Percentiles rank a stretch among this genome's conserved stretches.
These are phyloP conservation scores for Rhynchosporium graminicola DNA, from an alignment of 2,329 filamentous ascomycete species.

Conservation along the genomic window DNA sequence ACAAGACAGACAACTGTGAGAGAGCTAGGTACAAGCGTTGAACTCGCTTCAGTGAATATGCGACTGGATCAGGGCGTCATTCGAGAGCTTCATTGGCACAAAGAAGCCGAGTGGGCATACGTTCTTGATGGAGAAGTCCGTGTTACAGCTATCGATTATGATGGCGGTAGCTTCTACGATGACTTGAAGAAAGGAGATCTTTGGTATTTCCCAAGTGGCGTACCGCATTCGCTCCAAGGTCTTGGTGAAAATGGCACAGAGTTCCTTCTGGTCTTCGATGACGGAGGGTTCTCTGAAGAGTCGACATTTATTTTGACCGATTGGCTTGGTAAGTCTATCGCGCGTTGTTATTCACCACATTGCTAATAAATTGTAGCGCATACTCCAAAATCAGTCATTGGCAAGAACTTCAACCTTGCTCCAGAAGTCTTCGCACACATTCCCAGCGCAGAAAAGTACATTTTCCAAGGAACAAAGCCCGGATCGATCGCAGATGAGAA, in stretches of 20 bases:
- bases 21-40: constrained; percentile 63
- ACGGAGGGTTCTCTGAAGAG: constrained; percentile 58
- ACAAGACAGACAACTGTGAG: constrained; percentile 70
- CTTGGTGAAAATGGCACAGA: constrained; percentile 66
- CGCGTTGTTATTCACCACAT: constrained; percentile 62
- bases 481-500: constrained; percentile 65
- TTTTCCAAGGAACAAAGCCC: constrained; percentile 70
- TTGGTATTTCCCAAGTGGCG: constrained; percentile 78
- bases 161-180: constrained; percentile 77
- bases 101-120: constrained; percentile 77
- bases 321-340: constrained; percentile 53
- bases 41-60: constrained; percentile 78
- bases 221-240: constrained; percentile 77
- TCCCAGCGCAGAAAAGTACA: constrained; percentile 70
- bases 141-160: constrained; percentile 71
- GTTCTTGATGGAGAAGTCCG: constrained; percentile 70
- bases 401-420: constrained; percentile 73
- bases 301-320: constrained; percentile 74
- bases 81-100: constrained; percentile 79
- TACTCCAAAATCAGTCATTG: constrained; percentile 69
- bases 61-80: constrained; percentile 72
- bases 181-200: constrained; percentile 74
- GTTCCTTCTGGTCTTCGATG: constrained; percentile 63
- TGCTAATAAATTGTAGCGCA: constrained; percentile 52
- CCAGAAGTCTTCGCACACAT: constrained; percentile 70